Evolutionary conservation across 2,329 filamentous ascomycete genomes (phyloP), one percentile per base, ranked within the genome.

Genomic region (Macrophomina pseudophaseolina): DNA sequence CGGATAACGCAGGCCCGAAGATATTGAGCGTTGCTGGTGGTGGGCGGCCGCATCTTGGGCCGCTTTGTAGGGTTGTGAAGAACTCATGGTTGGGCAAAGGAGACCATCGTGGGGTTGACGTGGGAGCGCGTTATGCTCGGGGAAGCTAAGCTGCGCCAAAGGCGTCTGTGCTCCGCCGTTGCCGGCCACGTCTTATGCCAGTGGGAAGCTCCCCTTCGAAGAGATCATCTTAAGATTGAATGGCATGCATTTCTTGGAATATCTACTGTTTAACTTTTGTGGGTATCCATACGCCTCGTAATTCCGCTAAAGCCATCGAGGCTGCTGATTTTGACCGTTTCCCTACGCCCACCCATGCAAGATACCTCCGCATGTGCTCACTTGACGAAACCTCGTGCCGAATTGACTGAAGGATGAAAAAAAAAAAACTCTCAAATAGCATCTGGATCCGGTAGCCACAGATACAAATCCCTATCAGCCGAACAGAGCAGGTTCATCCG

Each of bases 401-500:
- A 9, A 16, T 23, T 58, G 23, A 23, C 23, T 23, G 23, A 33
- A 18, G 16, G 18, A 9, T 11, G 30, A n/a, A 8, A 18, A n/a
- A 40, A 42, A 23, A 62, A 18, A 5, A 16, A n/a, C 14, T 42
- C n/a, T 65, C 14, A 65, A 5, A 65, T 49, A 2, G 35, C 40
- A 14, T 83, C 82, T 14, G 76, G 72, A 72, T 83, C 82, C 23
- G 82, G 81, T 67, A 82, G 70, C 82, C 82, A 85, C 16, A 85
- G 71, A 65, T 80, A 73, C n/a, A 84, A 71, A 64, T 97, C 93
- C 74, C 90, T 90, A 72, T 98, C 94, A 3, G 93, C 95, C 52
- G 90, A 95, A 8, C 93, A 94, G 71, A 98, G 86, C 82, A 97
- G 89, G 78, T 98, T 97, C 79, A 91, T 95, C 59, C 94, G 86